A percentile compares a stretch with the other conserved stretches of the same genome.
phyloP scores from a whole-genome alignment of 345 rosid genomes.

The Moricandia arvensis region DNA sequence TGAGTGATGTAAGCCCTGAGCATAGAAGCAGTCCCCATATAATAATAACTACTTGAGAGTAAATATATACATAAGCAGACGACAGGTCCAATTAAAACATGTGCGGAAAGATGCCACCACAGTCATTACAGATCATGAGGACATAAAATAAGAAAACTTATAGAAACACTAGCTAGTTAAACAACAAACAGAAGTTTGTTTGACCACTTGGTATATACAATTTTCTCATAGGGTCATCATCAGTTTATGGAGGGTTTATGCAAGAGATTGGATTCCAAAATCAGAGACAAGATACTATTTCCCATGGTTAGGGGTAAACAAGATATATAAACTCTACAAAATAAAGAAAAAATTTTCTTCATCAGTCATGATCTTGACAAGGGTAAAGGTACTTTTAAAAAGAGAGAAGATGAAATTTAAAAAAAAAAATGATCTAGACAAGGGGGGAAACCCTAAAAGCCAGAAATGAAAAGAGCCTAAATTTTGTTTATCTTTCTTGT shows the following conservation, averaged over 20 bases:
- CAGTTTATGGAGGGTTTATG: background rate
- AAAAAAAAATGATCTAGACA: background rate
- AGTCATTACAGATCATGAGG: constrained; percentile 24
- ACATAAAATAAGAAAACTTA: constrained; percentile 8
- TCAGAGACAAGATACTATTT: constrained; percentile 1
- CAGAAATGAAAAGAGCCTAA: background rate
- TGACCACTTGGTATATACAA: constrained; percentile 19
- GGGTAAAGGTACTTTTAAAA: no score
- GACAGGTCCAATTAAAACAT: constrained; percentile 24
- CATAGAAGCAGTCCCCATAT: constrained; percentile 26
- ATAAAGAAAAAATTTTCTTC: background rate
- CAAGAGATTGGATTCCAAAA: constrained; percentile 6
- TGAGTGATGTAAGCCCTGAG: constrained; percentile 36
- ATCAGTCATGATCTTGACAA: background rate
- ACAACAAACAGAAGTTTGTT: constrained; percentile 17
- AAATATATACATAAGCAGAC: constrained; percentile 13
- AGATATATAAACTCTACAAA: background rate
- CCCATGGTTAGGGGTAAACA: background rate
- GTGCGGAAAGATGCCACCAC: constrained; percentile 36
- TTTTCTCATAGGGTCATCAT: constrained; percentile 12
- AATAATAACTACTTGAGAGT: constrained; percentile 18
- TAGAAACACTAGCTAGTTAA: constrained; percentile 8
- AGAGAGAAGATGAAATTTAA: no score
- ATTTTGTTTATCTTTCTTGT: background rate
- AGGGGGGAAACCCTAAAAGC: constrained; percentile 16